Evolutionary conservation across 495 filamentous ascomycete genomes (phyloP), one percentile per base, ranked within the genome.

Genomic region (Penicillium alfredii): DNA sequence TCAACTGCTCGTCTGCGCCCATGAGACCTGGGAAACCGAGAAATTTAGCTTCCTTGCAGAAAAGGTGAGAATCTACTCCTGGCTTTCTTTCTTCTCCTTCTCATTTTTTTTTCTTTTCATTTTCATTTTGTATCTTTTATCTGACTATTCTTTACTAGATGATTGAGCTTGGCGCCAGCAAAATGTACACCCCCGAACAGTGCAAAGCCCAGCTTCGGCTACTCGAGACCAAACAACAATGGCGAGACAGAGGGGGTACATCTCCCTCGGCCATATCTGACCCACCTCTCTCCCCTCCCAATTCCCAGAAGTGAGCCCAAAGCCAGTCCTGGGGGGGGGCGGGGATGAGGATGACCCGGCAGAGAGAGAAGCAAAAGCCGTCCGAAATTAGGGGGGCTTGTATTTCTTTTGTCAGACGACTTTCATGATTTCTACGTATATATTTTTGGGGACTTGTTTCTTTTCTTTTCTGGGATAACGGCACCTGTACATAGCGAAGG

Each of bases 1-100:
- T 40, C 57, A 62, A 46, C 56, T 67, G 23, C 63, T 74, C 36
- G 60, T 69, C 41, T 53, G 49, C 50, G 68, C 69, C 29, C 57
- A 63, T 46, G 63, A 68, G 28, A 60, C 63, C 25, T 73, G 72
- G 69, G 67, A 72, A 46, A 61, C 51, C 13, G 65, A 73, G 38
- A 73, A 72, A 28, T 73, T 64, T 35, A 56, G 61, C 16, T 65
- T 72, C 27, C 65, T 74, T 40, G 61, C 72, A 30, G 53, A 66
- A 35, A 74, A 72, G 69, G 72, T 76, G 51, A 41, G 56, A 20
- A 16, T 30, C 3, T 30, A 11, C 16, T 17, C 12, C 8, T 11
- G n/a, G n/a, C n/a, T n/a, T n/a, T n/a, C n/a, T n/a, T n/a, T n/a
- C n/a, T n/a, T n/a, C n/a, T n/a, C n/a, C n/a, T n/a, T n/a, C n/a